Conservation (phyloP, 2,329 filamentous ascomycete species). For the Colletotrichum liriopes region DNA sequence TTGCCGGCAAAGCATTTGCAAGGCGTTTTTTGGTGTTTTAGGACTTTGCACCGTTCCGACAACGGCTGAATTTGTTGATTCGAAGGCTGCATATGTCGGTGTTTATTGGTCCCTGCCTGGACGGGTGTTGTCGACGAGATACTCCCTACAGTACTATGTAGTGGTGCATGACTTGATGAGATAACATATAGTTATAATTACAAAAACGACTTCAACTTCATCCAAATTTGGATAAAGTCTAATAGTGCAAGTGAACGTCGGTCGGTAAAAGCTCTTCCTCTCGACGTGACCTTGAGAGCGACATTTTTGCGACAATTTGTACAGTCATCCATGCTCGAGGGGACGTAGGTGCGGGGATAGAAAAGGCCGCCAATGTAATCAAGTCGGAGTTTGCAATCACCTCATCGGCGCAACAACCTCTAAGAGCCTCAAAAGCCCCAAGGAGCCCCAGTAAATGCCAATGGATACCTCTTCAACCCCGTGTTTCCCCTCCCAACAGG, state of each 20-base stretch:
- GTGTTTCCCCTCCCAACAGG: neutral
- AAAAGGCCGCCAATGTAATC: conserved; percentile 20
- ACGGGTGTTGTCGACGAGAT: too few species aligned
- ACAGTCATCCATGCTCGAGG: neutral
- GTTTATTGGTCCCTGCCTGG: neutral
- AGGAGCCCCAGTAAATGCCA: neutral
- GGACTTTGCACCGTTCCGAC: neutral
- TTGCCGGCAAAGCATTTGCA: neutral
- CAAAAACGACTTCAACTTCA: neutral
- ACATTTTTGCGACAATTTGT: neutral
- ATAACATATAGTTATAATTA: neutral
- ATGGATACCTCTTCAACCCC: neutral
- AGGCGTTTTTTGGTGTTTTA: neutral
- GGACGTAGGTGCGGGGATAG: conserved; percentile 8
- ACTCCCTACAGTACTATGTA: too few species aligned
- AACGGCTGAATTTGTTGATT: neutral
- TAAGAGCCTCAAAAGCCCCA: neutral
- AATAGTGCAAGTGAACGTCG: too few species aligned
- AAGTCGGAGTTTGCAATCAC: conserved; percentile 13
- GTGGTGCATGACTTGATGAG: too few species aligned
- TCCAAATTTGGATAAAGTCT: neutral
- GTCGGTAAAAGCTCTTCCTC: neutral
- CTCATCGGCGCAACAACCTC: conserved; percentile 14
- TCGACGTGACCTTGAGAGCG: neutral
- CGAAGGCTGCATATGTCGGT: neutral